Evolutionary conservation across 495 filamentous ascomycete species (phyloP).

Genomic region (Choiromyces venosus): DNA sequence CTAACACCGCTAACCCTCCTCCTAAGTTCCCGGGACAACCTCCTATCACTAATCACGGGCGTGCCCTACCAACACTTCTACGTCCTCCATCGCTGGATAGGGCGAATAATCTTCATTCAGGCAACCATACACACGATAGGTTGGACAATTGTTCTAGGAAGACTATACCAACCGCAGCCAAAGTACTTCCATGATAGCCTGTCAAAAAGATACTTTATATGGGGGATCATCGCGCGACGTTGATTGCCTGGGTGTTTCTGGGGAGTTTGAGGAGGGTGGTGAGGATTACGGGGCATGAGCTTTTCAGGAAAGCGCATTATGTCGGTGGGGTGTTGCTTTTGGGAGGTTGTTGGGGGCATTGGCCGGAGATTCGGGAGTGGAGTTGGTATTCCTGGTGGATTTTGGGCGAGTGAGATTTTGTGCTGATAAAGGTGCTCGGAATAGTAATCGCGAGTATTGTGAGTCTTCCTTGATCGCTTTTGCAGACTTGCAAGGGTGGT

Average conservation of each 20-base stretch:
- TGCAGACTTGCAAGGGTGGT: constrained; percentile 50
- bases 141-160: constrained; percentile 58
- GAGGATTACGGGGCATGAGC: constrained; percentile 59
- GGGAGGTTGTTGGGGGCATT: constrained; percentile 64
- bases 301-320: constrained; percentile 61
- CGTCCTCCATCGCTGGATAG: constrained; percentile 63
- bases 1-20: constrained; percentile 60
- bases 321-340: constrained; percentile 60
- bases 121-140: constrained; percentile 59
- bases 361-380: constrained; percentile 58
- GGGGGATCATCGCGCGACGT: constrained; percentile 59
- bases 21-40: constrained; percentile 55
- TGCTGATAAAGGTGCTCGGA: constrained; percentile 1
- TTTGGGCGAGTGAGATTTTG: not conserved
- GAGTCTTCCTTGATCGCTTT: constrained; percentile 53
- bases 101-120: constrained; percentile 59
- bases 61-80: constrained; percentile 64
- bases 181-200: constrained; percentile 50
- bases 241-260: constrained; percentile 54
- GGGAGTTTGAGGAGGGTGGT: constrained; percentile 54
- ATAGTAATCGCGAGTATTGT: constrained; percentile 56
- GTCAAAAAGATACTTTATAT: constrained; percentile 56
- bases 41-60: constrained; percentile 58
- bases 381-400: not conserved
- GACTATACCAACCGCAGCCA: constrained; percentile 62